Conservation (phyloP, 1,284 basidiomycete species). For the Ceratobasidium sp. region DNA sequence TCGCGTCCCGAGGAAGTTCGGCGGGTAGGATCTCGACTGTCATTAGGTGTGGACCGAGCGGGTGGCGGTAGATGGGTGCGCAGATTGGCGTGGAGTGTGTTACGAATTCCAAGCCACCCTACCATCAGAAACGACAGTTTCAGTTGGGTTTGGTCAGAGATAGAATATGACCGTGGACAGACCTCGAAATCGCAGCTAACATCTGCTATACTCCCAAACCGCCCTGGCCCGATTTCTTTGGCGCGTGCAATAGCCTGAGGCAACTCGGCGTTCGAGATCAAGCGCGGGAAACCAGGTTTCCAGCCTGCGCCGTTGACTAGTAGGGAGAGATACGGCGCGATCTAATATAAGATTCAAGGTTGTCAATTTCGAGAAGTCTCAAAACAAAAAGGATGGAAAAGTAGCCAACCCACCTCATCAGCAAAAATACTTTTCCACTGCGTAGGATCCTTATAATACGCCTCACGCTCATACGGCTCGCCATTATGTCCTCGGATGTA, state of each 20-base stretch:
- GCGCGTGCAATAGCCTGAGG: conserved; percentile 63
- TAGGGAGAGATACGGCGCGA: conserved; percentile 85
- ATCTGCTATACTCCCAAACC: conserved; percentile 80
- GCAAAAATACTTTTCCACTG: conserved; percentile 75
- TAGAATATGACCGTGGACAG: background rate
- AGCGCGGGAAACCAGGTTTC: conserved; percentile 77
- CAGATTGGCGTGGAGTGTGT: conserved; percentile 77
- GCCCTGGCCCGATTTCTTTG: conserved; percentile 59
- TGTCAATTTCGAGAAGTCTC: too few relatives aligned
- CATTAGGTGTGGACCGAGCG: conserved; percentile 70
- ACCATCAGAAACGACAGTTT: background rate
- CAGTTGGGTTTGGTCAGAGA: conserved; percentile 17
- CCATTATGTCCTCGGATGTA: conserved; percentile 65
- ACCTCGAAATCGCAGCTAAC: conserved; percentile 87
- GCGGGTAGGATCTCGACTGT: conserved; percentile 90
- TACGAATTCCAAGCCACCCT: conserved; percentile 89
- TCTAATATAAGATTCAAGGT: conserved; percentile 56
- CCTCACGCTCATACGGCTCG: conserved; percentile 66
- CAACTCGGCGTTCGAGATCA: conserved; percentile 78
- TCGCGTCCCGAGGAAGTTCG: conserved; percentile 82
- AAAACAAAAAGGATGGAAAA: too few relatives aligned
- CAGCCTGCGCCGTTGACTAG: conserved; percentile 89
- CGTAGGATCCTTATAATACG: conserved; percentile 78
- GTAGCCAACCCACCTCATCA: conserved; percentile 63
- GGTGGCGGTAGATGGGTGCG: conserved; percentile 71